Conservation (phyloP, 805 yeast genomes). For the Monosporozyma yasuniensis region DNA sequence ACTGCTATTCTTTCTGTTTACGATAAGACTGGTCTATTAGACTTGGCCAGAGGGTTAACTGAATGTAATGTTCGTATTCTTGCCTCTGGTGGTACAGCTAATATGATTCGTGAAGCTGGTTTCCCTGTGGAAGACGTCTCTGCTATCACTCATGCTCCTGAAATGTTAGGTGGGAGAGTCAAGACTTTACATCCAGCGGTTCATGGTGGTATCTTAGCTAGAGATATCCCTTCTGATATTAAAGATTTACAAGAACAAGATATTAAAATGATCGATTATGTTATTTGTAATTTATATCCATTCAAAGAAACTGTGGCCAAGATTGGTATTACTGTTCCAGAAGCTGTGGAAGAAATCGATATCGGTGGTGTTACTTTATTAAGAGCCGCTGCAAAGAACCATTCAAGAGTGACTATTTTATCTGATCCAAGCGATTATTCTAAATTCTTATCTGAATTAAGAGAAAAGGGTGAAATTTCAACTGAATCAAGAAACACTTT, state of each 20-base stretch:
- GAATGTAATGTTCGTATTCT: conserved; percentile 81
- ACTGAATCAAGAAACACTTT: conserved; percentile 64
- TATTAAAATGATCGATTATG: conserved; percentile 90
- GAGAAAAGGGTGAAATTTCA: conserved; percentile 55
- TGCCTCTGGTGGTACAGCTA: conserved; percentile 97
- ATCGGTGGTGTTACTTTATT: conserved; percentile 95
- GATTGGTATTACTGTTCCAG: conserved; percentile 87
- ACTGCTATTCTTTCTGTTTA: conserved; percentile 95
- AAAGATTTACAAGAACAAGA: conserved; percentile 77
- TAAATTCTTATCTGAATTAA: conserved; percentile 71
- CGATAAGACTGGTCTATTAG: conserved; percentile 92
- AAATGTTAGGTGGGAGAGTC: conserved; percentile 96
- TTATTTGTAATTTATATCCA: conserved; percentile 95
- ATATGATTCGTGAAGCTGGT: conserved; percentile 89
- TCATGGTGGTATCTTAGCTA: conserved; percentile 93
- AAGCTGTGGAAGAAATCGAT: conserved; percentile 97
- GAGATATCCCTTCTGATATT: conserved; percentile 84
- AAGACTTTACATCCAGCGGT: conserved; percentile 98
- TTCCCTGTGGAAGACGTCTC: conserved; percentile 95
- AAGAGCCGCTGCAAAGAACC: conserved; percentile 98
- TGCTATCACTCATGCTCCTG: conserved; percentile 94
- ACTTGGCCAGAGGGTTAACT: conserved; percentile 87
- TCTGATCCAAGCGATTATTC: conserved; percentile 93
- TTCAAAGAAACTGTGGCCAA: conserved; percentile 95
- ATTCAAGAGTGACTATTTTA: conserved; percentile 86